Evolutionary conservation across 2,329 filamentous ascomycete species (phyloP).

Genomic region (Aspergillus eucalypticola): DNA sequence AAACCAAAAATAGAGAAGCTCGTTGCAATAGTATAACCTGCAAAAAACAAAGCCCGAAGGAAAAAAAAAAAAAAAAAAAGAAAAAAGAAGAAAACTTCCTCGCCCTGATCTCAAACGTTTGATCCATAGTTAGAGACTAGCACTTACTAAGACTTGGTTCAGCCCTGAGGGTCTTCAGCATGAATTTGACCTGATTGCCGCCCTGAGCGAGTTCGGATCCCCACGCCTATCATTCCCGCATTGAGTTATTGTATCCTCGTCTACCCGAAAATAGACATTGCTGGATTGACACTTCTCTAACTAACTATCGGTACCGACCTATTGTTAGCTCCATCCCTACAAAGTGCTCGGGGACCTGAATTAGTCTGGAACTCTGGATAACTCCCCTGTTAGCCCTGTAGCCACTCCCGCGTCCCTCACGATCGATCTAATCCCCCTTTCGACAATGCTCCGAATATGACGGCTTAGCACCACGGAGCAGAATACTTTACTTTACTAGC

Average conservation of each 20-base stretch:
- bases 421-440: conserved; percentile 6
- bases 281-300: not conserved
- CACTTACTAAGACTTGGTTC: not conserved
- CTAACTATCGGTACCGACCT: not conserved
- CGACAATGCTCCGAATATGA: conserved; percentile 10
- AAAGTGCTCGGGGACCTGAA: not conserved
- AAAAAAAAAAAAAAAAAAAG: too few relatives aligned
- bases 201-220: not conserved
- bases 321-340: not conserved
- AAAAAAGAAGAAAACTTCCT: too few relatives aligned
- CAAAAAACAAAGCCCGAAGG: not conserved
- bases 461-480: not conserved
- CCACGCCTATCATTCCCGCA: not conserved
- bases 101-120: too few relatives aligned
- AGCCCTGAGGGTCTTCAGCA: not conserved
- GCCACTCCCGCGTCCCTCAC: not conserved
- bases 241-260: not conserved
- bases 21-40: not conserved
- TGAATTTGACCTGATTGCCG: too few relatives aligned
- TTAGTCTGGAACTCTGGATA: not conserved
- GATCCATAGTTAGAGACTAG: too few relatives aligned
- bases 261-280: not conserved
- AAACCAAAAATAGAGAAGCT: not conserved
- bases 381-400: not conserved
- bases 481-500: too few relatives aligned